phyloP scores from a whole-genome alignment of 2,329 filamentous ascomycete species.

The Parafenestella ontariensis region DNA sequence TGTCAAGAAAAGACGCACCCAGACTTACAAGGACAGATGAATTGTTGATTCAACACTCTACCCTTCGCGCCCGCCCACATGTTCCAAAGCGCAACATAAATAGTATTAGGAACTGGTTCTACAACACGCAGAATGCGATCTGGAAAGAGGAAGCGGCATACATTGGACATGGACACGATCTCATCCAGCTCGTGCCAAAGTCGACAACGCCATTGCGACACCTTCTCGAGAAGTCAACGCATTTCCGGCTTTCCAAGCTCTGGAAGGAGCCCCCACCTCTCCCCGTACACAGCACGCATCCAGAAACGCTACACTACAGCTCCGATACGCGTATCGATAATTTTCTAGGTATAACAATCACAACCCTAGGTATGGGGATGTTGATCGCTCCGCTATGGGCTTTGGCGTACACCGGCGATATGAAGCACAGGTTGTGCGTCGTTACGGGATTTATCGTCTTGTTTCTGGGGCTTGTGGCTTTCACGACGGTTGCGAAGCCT shows the following conservation, averaged over 20 bases:
- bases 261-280: not conserved
- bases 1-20: not conserved
- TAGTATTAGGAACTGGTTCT: conserved; percentile 19
- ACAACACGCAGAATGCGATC: conserved; percentile 13
- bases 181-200: conserved; percentile 17
- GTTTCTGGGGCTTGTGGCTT: conserved; percentile 21
- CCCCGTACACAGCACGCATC: not conserved
- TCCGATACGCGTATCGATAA: not conserved
- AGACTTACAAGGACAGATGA: not conserved
- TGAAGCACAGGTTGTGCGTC: conserved; percentile 12
- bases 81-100: conserved; percentile 11
- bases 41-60: not conserved
- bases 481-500: conserved; percentile 20
- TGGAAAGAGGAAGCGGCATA: conserved; percentile 10
- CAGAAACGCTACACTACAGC: not conserved
- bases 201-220: conserved; percentile 2
- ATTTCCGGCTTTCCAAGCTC: not conserved
- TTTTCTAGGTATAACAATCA: not conserved
- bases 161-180: conserved; percentile 16
- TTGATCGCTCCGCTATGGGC: conserved; percentile 33
- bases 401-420: conserved; percentile 16
- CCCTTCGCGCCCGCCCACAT: not conserved
- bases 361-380: conserved; percentile 19
- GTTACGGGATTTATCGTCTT: conserved; percentile 32
- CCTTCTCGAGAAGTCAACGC: not conserved